phyloP scores from a whole-genome alignment of 768 basidiomycete genomes.

The Vishniacozyma victoriae region DNA sequence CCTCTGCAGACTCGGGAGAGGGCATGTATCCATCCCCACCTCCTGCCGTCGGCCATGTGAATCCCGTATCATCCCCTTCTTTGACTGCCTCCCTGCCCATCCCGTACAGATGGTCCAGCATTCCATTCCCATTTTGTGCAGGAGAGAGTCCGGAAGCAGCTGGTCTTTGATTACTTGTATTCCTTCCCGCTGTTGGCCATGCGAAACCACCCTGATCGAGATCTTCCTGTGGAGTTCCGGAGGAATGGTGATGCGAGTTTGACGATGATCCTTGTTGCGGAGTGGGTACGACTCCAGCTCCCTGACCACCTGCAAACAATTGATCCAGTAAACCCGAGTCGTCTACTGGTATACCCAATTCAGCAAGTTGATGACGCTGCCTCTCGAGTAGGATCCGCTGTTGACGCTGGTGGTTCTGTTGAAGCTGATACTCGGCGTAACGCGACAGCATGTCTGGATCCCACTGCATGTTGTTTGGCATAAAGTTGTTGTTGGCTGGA shows the following conservation, averaged over 20 bases:
- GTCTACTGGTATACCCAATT: slow-evolving; percentile 33
- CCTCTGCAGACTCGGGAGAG: background rate
- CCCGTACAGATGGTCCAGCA: no score
- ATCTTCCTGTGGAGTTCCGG: no score
- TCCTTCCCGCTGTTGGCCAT: no score
- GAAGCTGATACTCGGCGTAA: slow-evolving; percentile 40
- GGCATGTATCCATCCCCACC: background rate
- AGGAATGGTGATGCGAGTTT: no score
- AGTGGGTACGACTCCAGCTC: no score
- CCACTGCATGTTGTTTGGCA: slow-evolving; percentile 4
- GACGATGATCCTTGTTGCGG: no score
- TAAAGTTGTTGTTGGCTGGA: background rate
- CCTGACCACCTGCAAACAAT: slow-evolving; percentile 24
- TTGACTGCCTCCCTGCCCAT: no score
- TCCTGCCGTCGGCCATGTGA: background rate
- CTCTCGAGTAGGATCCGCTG: slow-evolving; percentile 30
- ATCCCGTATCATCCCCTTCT: no score
- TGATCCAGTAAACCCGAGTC: slow-evolving; percentile 33
- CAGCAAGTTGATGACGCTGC: slow-evolving; percentile 33
- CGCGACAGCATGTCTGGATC: slow-evolving; percentile 20
- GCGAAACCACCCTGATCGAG: no score
- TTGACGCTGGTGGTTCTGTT: slow-evolving; percentile 41
- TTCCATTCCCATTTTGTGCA: no score
- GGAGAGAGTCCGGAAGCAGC: no score
- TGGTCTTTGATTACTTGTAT: no score